phyloP scores from a whole-genome alignment of 768 basidiomycete genomes.

The Xanthoconium purpureum region DNA sequence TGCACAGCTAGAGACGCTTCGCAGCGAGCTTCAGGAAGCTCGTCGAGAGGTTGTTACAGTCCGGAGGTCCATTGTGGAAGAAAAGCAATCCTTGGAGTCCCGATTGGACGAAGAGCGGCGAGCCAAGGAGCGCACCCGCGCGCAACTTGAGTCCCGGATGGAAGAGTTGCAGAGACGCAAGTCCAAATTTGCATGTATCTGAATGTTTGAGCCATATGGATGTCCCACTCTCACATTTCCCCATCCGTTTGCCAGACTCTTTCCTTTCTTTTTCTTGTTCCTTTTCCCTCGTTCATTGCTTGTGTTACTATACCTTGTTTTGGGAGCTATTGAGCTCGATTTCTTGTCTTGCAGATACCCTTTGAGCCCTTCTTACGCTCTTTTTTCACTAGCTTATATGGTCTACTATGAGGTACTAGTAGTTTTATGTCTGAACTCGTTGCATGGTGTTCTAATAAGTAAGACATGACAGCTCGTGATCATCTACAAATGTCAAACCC shows the following conservation, averaged over 20 bases:
- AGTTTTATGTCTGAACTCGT: constrained; percentile 20
- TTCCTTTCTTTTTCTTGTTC: constrained; percentile 5
- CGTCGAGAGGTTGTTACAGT: constrained; percentile 77
- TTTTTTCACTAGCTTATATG: constrained; percentile 31
- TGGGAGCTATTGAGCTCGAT: constrained; percentile 23
- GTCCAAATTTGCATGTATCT: constrained; percentile 91
- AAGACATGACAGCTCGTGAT: too few species aligned
- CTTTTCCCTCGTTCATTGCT: constrained; percentile 22
- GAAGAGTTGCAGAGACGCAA: constrained; percentile 81
- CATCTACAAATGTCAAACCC: too few species aligned
- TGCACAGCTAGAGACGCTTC: constrained; percentile 60
- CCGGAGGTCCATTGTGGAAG: constrained; percentile 78
- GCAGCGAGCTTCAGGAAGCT: constrained; percentile 70
- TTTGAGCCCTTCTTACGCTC: constrained; percentile 15
- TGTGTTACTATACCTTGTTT: constrained; percentile 30
- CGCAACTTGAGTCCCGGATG: constrained; percentile 84
- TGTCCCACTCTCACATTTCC: constrained; percentile 4
- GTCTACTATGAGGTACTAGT: constrained; percentile 31
- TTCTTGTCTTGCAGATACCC: constrained; percentile 33
- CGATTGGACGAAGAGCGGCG: constrained; percentile 82
- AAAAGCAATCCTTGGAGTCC: constrained; percentile 83
- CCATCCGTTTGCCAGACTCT: background rate
- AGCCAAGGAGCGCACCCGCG: constrained; percentile 84
- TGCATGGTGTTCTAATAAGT: constrained; percentile 26
- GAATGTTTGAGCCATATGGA: constrained; percentile 26